Conservation (phyloP, 2,329 filamentous ascomycete genomes). For the Cladorrhinum sp. region DNA sequence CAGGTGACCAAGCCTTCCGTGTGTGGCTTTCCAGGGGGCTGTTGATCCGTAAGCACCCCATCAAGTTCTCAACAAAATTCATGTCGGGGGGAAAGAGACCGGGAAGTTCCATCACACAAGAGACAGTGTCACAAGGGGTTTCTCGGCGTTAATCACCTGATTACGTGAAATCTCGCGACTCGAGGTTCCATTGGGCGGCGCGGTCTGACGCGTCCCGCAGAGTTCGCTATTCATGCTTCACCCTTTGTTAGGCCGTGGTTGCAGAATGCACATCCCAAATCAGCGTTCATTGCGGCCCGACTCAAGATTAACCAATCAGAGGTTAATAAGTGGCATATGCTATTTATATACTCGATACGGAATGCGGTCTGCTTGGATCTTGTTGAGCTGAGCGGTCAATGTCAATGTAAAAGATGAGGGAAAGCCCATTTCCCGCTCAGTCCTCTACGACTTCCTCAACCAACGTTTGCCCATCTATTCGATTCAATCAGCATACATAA, state of each 20-base stretch:
- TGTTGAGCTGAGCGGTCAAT: no score
- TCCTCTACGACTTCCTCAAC: neutral
- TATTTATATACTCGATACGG: no score
- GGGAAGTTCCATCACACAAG: neutral
- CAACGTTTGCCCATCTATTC: neutral
- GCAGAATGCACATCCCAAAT: neutral
- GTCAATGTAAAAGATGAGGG: neutral
- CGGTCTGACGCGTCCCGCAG: neutral
- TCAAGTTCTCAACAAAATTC: neutral
- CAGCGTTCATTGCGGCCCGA: no score
- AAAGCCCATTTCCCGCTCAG: neutral
- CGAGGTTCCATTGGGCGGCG: neutral
- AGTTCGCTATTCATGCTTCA: neutral
- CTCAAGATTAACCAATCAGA: neutral
- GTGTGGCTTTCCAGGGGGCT: neutral
- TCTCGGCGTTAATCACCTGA: conserved; percentile 23
- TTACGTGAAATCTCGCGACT: conserved; percentile 12
- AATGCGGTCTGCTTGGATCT: neutral
- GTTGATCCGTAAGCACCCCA: neutral
- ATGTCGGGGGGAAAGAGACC: neutral
- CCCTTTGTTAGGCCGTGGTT: neutral
- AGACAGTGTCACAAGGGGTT: neutral
- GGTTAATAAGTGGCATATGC: neutral
- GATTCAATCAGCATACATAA: neutral
- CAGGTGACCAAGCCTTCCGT: neutral